Percentiles rank a stretch among this genome's conserved stretches.
Conservation (phyloP, 305 asterid genomes). For the Stenogyne calaminthoides region DNA sequence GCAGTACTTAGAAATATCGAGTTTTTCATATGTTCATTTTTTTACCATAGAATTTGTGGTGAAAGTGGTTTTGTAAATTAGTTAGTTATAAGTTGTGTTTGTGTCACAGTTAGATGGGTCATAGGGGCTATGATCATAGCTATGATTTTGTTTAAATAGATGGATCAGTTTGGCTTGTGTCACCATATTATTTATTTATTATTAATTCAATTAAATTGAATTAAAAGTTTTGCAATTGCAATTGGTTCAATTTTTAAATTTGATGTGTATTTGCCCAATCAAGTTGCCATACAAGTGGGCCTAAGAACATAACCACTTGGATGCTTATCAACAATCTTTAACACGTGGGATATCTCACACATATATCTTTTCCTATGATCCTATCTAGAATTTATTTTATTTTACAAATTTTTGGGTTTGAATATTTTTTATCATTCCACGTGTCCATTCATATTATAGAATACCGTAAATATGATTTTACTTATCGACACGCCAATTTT, state of each 20-base stretch:
- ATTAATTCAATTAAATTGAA: not conserved
- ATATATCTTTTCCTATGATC: too few relatives aligned
- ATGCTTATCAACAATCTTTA: not conserved
- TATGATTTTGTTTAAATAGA: slow-evolving; percentile 27
- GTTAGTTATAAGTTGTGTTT: slow-evolving; percentile 19
- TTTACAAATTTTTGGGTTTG: too few relatives aligned
- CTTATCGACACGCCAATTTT: too few relatives aligned
- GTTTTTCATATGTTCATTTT: not conserved
- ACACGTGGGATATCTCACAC: not conserved
- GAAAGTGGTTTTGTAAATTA: slow-evolving; percentile 14
- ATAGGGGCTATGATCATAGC: too few relatives aligned
- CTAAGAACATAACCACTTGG: not conserved
- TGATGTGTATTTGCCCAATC: slow-evolving; percentile 2
- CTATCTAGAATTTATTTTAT: too few relatives aligned
- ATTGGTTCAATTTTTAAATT: not conserved
- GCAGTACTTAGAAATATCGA: not conserved
- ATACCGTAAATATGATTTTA: too few relatives aligned
- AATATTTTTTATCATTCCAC: too few relatives aligned
- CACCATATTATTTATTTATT: not conserved
- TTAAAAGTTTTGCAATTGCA: not conserved
- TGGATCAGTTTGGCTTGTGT: slow-evolving; percentile 17
- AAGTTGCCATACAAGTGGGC: slow-evolving; percentile 2
- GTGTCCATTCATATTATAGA: too few relatives aligned
- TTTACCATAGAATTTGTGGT: slow-evolving; percentile 28
- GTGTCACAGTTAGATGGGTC: not conserved